A percentile compares a stretch with the other conserved stretches of the same genome.
Conservation (phyloP, 352 stramenopile species). For the Pythium aquatile region DNA sequence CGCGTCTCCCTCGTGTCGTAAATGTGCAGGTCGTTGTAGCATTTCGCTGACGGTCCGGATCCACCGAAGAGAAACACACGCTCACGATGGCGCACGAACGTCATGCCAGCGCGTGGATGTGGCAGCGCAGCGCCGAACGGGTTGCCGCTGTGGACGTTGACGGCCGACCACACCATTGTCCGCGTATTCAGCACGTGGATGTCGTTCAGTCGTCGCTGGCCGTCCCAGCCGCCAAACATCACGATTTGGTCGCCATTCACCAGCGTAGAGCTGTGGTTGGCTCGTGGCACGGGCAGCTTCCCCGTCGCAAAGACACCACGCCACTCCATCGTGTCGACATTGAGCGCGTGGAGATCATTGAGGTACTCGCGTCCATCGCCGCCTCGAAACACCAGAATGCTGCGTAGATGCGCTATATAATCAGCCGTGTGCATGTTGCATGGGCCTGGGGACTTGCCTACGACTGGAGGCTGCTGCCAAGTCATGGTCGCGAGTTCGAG, state of each 20-base stretch:
- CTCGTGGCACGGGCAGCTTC: slow-evolving; percentile 78
- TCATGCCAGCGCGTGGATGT: slow-evolving; percentile 93
- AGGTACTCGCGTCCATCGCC: slow-evolving; percentile 94
- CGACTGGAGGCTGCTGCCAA: slow-evolving; percentile 53
- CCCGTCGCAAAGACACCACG: slow-evolving; percentile 74
- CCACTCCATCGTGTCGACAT: slow-evolving; percentile 90
- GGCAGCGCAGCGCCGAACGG: slow-evolving; percentile 47
- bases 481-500: slow-evolving; percentile 79
- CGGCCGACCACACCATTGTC: slow-evolving; percentile 87
- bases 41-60: slow-evolving; percentile 91
- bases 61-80: slow-evolving; percentile 95
- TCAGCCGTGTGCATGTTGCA: slow-evolving; percentile 99
- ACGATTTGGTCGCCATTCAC: slow-evolving; percentile 83
- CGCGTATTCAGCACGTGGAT: slow-evolving; percentile 93
- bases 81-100: slow-evolving; percentile 90
- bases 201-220: slow-evolving; percentile 93
- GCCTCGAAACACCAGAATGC: slow-evolving; percentile 94
- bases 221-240: slow-evolving; percentile 95
- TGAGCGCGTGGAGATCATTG: slow-evolving; percentile 94
- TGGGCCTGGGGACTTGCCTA: slow-evolving; percentile 63
- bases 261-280: slow-evolving; percentile 94
- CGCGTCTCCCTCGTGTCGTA: slow-evolving; percentile 67
- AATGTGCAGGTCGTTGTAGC: slow-evolving; percentile 96
- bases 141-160: slow-evolving; percentile 33
- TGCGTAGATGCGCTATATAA: slow-evolving; percentile 76